These are phyloP conservation scores for Stephania japonica DNA, from an alignment of 164 flowering plant genomes.

Conservation along the genomic window DNA sequence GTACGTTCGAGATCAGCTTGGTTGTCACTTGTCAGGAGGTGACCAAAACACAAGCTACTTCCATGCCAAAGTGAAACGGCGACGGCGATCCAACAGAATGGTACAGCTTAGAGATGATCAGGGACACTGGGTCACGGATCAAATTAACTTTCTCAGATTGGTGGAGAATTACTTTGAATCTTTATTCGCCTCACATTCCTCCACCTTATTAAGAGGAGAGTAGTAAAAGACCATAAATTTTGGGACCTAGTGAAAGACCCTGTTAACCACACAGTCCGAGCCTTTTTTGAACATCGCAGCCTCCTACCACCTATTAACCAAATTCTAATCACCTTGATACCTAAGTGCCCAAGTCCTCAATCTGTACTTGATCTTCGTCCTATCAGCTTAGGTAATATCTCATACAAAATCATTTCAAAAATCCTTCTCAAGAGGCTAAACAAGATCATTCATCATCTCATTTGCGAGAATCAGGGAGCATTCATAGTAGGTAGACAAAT, in stretches of 20 bases:
- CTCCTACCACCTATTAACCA: background rate
- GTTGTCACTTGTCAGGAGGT: background rate
- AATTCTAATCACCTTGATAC: background rate
- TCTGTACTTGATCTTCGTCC: background rate
- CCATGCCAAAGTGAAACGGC: background rate
- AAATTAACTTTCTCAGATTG: background rate
- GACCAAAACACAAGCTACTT: background rate
- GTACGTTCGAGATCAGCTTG: background rate
- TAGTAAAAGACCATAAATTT: too few species aligned
- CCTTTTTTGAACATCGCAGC: too few species aligned
- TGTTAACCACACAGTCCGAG: too few species aligned
- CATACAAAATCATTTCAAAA: background rate
- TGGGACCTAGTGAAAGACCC: too few species aligned
- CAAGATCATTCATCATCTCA: background rate
- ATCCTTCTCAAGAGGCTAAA: background rate
- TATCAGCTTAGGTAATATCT: background rate
- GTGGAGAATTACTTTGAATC: background rate
- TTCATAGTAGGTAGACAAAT: background rate
- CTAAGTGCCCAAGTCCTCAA: background rate
- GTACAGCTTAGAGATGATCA: background rate
- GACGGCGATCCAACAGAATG: background rate
- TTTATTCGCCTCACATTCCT: too few species aligned
- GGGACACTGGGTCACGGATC: background rate
- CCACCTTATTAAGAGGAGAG: too few species aligned
- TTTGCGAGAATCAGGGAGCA: background rate